A percentile compares a stretch with the other conserved stretches of the same genome.
phyloP scores from a whole-genome alignment of 2,329 filamentous ascomycete genomes.

The Hortaea werneckii region DNA sequence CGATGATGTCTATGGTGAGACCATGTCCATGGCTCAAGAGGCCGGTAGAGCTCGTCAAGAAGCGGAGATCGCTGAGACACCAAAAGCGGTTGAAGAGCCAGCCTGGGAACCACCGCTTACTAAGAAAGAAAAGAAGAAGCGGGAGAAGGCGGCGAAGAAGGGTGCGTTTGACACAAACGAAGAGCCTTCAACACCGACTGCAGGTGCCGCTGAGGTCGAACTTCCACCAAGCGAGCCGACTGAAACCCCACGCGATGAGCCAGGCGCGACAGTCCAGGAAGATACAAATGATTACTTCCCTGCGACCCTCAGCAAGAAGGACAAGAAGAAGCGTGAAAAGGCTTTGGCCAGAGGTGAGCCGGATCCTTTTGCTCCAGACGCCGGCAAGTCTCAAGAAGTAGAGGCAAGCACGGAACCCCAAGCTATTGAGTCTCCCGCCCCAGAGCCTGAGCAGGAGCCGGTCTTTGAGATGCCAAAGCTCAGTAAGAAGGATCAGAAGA shows the following conservation, averaged over 20 bases:
- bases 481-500: slow-evolving; percentile 30
- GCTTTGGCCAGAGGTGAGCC: slow-evolving; percentile 7
- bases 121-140: slow-evolving; percentile 33
- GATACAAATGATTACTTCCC: neutral
- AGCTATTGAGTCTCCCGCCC: slow-evolving; percentile 16
- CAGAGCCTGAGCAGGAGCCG: neutral
- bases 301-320: slow-evolving; percentile 35
- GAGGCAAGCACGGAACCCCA: neutral
- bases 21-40: neutral
- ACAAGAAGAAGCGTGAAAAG: slow-evolving; percentile 41
- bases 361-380: neutral
- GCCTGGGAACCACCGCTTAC: slow-evolving; percentile 25
- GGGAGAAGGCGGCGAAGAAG: slow-evolving; percentile 32
- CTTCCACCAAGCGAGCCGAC: neutral
- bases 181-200: neutral
- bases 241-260: neutral
- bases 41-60: neutral
- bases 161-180: neutral
- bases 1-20: slow-evolving; percentile 23
- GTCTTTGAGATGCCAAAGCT: slow-evolving; percentile 21
- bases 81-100: slow-evolving; percentile 7
- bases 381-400: neutral
- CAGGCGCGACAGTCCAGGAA: neutral
- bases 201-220: neutral
- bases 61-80: neutral